Evolutionary conservation across 1,284 basidiomycete genomes (phyloP).

Genomic region (Malassezia nana): DNA sequence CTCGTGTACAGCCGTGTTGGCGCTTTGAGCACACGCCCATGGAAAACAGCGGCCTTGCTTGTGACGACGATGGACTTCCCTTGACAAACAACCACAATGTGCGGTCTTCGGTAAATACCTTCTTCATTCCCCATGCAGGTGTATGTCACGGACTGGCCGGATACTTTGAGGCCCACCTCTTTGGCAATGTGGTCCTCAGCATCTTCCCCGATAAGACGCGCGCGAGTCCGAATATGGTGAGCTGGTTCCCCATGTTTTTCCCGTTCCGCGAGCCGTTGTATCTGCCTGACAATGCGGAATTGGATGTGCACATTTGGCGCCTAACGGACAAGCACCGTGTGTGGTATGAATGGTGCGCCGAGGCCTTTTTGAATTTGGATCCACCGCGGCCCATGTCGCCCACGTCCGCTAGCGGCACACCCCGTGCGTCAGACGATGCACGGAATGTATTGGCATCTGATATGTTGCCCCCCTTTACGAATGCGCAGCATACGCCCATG

Average conservation of each 20-base stretch:
- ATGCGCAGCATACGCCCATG: slow-evolving; percentile 37
- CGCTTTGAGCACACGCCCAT: slow-evolving; percentile 68
- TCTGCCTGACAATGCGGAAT: slow-evolving; percentile 77
- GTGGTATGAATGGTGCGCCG: slow-evolving; percentile 98
- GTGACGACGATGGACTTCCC: slow-evolving; percentile 40
- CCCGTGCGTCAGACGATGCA: slow-evolving; percentile 5
- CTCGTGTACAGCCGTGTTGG: slow-evolving; percentile 89
- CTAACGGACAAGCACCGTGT: slow-evolving; percentile 67
- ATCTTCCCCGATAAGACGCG: slow-evolving; percentile 78
- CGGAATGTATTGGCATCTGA: neutral
- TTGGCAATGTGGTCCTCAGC: slow-evolving; percentile 75
- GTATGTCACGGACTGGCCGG: slow-evolving; percentile 94
- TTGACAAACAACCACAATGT: slow-evolving; percentile 51
- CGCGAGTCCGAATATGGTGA: slow-evolving; percentile 81
- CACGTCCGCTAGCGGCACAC: neutral
- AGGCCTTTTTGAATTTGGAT: slow-evolving; percentile 64
- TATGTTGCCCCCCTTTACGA: slow-evolving; percentile 24
- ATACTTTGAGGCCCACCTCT: slow-evolving; percentile 92
- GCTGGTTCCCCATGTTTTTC: slow-evolving; percentile 98
- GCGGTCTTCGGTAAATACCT: slow-evolving; percentile 54
- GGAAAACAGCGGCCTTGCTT: slow-evolving; percentile 25
- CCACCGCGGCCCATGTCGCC: neutral
- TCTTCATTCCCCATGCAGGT: slow-evolving; percentile 87
- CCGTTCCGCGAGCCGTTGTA: slow-evolving; percentile 81
- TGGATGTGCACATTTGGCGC: slow-evolving; percentile 90